Evolutionary conservation across 495 filamentous ascomycete species (phyloP), one percentile per base, ranked within the genome.

Genomic region (Talaromyces proteolyticus): DNA sequence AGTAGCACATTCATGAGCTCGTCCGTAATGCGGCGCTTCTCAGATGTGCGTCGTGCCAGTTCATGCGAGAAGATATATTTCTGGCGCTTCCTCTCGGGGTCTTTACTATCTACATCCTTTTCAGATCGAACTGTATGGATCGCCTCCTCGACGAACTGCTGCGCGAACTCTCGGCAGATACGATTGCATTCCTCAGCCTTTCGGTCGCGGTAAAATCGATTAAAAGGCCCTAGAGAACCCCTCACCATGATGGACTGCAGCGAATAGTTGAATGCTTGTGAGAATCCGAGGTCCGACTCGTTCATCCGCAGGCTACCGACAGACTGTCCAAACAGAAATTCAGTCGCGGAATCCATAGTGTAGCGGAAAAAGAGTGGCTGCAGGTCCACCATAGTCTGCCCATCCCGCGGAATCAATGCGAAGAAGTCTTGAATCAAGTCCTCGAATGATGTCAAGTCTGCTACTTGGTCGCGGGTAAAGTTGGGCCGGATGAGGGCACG

Each of bases 301-400:
- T 34, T 4, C 44, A 14, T 20, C 43, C 49, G 4, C 49, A 79
- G 59, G 0, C 63, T 65, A 18, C 74, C 57, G 3, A 69, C 68
- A 5, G 70, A 74, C 47, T 80, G 71, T 3, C 87, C 86, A 44
- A 89, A 85, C 3, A 92, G 69, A 58, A 91, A 86, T 52, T 90
- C 84, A 39, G 14, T 22, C 6, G 26, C 22, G 4, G 1, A 23
- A 24, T 25, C 34, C 18, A 42, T 53, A 57, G 83, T 53, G 46
- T 49, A 46, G 17, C 52, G 49, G 64, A 79, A 84, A 60, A 91
- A 87, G 5, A 87, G 62, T 0, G 75, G 67, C 58, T 85, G 83
- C 4, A 91, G 64, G 59, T 91, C 80, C 12, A 85, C 65, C 12
- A 85, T 65, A 0, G 68, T 75, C 1, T 62, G 54, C 0, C 76